Percentiles rank a stretch among this genome's conserved stretches.
phyloP scores from a whole-genome alignment of 805 yeast genomes.

The Cyberlindnera petersonii region DNA sequence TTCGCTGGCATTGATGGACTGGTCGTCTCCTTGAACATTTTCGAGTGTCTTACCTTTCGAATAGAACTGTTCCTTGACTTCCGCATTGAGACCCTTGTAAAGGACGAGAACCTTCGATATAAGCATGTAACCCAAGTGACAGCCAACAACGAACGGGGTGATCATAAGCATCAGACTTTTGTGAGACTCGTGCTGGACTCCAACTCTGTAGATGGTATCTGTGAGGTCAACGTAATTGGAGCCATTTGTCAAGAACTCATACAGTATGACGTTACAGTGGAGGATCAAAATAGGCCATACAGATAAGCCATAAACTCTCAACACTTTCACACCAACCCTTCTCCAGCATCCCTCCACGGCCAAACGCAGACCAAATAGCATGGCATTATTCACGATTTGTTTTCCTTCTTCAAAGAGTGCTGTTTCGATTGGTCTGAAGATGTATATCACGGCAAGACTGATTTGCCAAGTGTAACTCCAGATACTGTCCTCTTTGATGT shows the following conservation, averaged over 20 bases:
- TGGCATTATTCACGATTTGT: not conserved
- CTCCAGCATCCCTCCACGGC: constrained; percentile 2
- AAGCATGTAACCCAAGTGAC: constrained; percentile 1
- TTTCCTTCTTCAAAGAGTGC: not conserved
- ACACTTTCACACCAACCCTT: constrained; percentile 5
- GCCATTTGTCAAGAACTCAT: constrained; percentile 20
- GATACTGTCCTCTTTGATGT: not conserved
- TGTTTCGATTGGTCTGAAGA: not conserved
- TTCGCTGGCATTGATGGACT: not conserved
- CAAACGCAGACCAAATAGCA: constrained; percentile 1
- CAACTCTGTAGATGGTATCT: constrained; percentile 10
- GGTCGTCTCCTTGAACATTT: constrained; percentile 12
- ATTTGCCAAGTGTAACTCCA: not conserved
- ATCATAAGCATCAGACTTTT: constrained; percentile 1
- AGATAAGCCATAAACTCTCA: not conserved
- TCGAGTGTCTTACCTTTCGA: constrained; percentile 55
- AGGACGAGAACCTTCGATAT: not conserved
- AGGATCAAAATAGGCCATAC: constrained; percentile 11
- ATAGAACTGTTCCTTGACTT: constrained; percentile 55
- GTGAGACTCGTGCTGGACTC: not conserved
- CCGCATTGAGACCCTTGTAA: constrained; percentile 32
- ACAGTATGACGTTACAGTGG: constrained; percentile 15
- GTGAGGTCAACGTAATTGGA: constrained; percentile 18
- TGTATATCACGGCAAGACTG: not conserved
- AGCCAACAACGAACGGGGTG: constrained; percentile 17